A percentile compares a stretch with the other conserved stretches of the same genome.
These are phyloP conservation scores for Pezicula radicicola DNA, from an alignment of 2,329 filamentous ascomycete species.

Conservation along the genomic window DNA sequence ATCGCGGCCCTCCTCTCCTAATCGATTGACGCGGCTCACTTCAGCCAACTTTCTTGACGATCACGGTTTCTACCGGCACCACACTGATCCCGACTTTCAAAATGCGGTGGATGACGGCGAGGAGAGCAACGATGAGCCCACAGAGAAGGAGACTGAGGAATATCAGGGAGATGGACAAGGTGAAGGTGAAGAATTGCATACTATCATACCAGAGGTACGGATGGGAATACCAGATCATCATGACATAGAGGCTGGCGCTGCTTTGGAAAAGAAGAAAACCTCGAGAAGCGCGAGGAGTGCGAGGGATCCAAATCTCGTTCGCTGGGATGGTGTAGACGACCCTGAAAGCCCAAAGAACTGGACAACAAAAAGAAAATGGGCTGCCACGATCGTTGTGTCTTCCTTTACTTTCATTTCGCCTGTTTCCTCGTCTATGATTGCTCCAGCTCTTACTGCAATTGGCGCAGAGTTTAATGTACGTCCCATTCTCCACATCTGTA, in stretches of 20 bases:
- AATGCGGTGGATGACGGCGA: background rate
- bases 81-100: background rate
- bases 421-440: constrained; percentile 8
- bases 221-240: constrained; percentile 3
- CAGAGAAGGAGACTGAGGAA: background rate
- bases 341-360: constrained; percentile 15
- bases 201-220: background rate
- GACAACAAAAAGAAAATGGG: constrained; percentile 36
- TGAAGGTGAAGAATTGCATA: background rate
- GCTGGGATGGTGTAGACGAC: constrained; percentile 12
- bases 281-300: constrained; percentile 1
- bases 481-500: constrained; percentile 7
- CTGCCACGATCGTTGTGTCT: constrained; percentile 36
- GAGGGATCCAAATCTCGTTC: constrained; percentile 9
- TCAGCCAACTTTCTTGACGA: constrained; percentile 7
- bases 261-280: constrained; percentile 1
- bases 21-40: background rate
- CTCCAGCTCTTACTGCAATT: constrained; percentile 33
- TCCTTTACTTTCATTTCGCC: constrained; percentile 10
- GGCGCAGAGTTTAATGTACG: constrained; percentile 47
- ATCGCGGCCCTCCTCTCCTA: background rate
- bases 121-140: background rate
- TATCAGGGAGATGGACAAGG: background rate
- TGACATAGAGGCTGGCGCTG: constrained; percentile 4
- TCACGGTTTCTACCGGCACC: background rate